Base-by-base conservation (phyloP, 1,284 basidiomycete species). In the Agaricales sp. region DNA sequence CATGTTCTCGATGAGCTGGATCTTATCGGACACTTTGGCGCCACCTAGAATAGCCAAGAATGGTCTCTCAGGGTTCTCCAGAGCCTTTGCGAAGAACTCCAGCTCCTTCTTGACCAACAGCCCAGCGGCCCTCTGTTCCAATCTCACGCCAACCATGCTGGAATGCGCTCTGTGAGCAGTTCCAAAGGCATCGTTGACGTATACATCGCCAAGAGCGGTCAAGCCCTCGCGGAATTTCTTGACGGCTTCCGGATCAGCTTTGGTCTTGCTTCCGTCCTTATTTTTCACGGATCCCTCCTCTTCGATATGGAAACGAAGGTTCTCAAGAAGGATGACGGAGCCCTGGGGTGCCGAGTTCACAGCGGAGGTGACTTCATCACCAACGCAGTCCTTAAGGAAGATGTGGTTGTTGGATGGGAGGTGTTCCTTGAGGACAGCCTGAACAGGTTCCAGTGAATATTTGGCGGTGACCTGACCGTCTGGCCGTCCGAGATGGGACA, bases 21-120 rank as follows among this genome's bases (percentile, higher is more conserved):
- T 97, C 76, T 99, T 99, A 73, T 99, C 95, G 26, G 93, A 95
- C 46, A 99, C 92, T 75, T 99, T 99, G 52, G 95, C 95, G 66
- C 95, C 95, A 61, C 96, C 96, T 52, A 99, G 83, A 65, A 99
- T 99, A 51, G 94, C 95, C 51, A 99, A 78, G 85, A 99, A 99
- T 19, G 95, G 95, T 50, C 90, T 75, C 63, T 96, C 92, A 43
- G 95, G 95, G 60, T 76, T 82, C 69, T 99, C 95, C 46, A 99
- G 80, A 49, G 92, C 94, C 74, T 97, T 98, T 51, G 95, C 92
- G 67, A 99, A 99, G 77, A 87, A 99, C 62, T 98, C 94, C 58
- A 99, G 84, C 69, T 99, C 95, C 72, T 98, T 98, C 76, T 95
- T 97, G 77, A 99, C 89, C 57, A 99, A 78, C 77, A 96, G 94